These are phyloP conservation scores for Terana coerulea DNA, from an alignment of 768 basidiomycete species.

Conservation along the genomic window DNA sequence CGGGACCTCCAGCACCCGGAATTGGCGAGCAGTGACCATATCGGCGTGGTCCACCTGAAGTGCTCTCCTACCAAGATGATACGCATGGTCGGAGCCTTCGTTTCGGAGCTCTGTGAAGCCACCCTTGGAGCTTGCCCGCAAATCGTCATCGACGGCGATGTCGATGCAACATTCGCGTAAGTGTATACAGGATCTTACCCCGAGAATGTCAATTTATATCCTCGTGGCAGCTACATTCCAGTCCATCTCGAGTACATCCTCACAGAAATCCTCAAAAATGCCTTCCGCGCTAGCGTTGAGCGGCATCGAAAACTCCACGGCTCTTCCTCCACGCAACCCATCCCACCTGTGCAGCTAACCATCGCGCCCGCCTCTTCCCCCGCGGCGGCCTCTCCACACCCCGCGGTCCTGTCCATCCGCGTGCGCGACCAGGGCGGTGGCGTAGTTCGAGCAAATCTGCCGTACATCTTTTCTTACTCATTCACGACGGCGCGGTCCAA, in stretches of 20 bases:
- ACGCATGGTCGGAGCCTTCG: constrained; percentile 77
- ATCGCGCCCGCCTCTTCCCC: constrained; percentile 67
- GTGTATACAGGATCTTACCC: constrained; percentile 26
- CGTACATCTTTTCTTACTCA: constrained; percentile 84
- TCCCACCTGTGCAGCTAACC: constrained; percentile 70
- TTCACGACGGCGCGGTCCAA: constrained; percentile 78
- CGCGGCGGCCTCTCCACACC: constrained; percentile 22
- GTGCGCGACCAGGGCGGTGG: constrained; percentile 88
- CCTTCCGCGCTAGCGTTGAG: constrained; percentile 87
- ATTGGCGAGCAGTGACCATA: constrained; percentile 35
- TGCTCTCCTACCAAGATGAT: constrained; percentile 76
- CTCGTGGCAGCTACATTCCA: constrained; percentile 66
- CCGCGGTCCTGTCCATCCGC: constrained; percentile 66
- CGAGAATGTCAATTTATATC: neutral
- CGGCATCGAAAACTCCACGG: constrained; percentile 48
- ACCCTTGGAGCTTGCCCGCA: constrained; percentile 71
- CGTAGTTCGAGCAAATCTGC: constrained; percentile 68
- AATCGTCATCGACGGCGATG: constrained; percentile 67
- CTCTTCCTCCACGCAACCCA: constrained; percentile 27
- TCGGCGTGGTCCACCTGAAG: constrained; percentile 71
- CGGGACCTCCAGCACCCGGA: constrained; percentile 50
- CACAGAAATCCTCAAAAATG: constrained; percentile 88
- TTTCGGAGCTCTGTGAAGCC: constrained; percentile 78
- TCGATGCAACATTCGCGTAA: constrained; percentile 74
- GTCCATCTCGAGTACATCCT: constrained; percentile 90